phyloP scores from a whole-genome alignment of 768 basidiomycete species.

The Naganishia friedmannii region DNA sequence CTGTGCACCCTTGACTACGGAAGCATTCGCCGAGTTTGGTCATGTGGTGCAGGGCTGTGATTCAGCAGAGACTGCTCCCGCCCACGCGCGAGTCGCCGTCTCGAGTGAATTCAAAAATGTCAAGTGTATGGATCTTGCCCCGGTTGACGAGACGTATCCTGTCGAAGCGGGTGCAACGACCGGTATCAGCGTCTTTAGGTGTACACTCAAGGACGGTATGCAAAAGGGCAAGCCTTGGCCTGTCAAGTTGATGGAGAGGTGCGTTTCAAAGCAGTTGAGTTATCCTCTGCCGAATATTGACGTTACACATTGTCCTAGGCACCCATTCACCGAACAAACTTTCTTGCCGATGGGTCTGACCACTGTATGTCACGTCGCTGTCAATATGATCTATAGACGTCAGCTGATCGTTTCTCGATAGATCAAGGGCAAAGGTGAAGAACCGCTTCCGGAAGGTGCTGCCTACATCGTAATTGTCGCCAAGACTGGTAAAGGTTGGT shows the following conservation, averaged over 20 bases:
- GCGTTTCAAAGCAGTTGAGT: not conserved
- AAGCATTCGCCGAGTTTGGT: constrained; percentile 81
- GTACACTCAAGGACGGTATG: constrained; percentile 60
- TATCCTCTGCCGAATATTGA: not conserved
- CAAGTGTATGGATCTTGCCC: constrained; percentile 85
- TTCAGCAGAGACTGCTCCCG: constrained; percentile 7
- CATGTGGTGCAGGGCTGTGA: constrained; percentile 79
- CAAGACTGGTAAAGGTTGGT: constrained; percentile 61
- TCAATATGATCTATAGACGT: not conserved
- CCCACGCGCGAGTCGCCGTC: constrained; percentile 62
- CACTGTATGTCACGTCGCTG: constrained; percentile 36
- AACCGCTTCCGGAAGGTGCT: constrained; percentile 55
- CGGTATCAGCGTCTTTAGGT: constrained; percentile 80
- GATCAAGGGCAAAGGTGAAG: constrained; percentile 54
- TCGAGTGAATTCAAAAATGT: constrained; percentile 79
- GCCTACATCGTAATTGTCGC: constrained; percentile 86
- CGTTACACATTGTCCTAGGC: constrained; percentile 46
- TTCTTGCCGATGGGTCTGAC: constrained; percentile 85
- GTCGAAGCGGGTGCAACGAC: constrained; percentile 59
- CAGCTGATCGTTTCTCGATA: constrained; percentile 7
- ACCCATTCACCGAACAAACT: constrained; percentile 82
- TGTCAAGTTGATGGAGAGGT: constrained; percentile 73
- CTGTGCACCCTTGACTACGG: constrained; percentile 64
- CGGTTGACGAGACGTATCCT: constrained; percentile 65
- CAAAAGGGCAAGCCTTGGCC: constrained; percentile 58